These are phyloP conservation scores for Fistulifera solaris DNA, from an alignment of 108 stramenopile species.

Conservation along the genomic window DNA sequence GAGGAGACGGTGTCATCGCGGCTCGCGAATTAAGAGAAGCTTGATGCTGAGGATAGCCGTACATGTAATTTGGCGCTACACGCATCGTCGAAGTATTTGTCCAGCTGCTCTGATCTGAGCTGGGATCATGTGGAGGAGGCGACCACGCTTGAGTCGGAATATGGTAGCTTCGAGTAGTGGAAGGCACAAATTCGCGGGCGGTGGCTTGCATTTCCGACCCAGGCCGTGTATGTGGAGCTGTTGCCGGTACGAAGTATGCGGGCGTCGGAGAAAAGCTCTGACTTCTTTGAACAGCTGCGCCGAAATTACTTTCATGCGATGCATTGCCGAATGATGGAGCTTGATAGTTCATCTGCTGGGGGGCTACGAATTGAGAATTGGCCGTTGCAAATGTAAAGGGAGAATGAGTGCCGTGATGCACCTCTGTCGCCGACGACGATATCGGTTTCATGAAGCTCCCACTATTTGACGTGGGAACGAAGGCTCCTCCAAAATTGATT, in stretches of 20 bases:
- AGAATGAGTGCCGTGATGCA: background rate
- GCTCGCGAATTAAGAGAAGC: background rate
- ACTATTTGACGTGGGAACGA: conserved; percentile 32
- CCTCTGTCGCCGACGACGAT: conserved; percentile 3
- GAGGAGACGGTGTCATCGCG: conserved; percentile 11
- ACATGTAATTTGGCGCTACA: background rate
- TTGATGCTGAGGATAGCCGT: conserved; percentile 1
- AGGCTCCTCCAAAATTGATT: conserved; percentile 41
- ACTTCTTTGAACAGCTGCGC: background rate
- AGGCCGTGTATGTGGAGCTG: conserved; percentile 3
- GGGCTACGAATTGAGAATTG: background rate
- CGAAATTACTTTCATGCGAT: background rate
- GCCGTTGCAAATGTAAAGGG: background rate
- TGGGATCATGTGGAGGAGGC: too few species aligned
- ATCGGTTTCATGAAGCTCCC: background rate
- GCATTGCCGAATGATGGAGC: background rate
- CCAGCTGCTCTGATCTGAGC: background rate
- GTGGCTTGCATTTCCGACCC: conserved; percentile 13
- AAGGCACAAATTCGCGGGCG: conserved; percentile 12
- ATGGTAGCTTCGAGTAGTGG: background rate
- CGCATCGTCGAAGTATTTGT: background rate
- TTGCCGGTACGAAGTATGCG: background rate
- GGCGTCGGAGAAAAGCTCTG: background rate
- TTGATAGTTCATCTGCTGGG: background rate
- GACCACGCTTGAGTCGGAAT: background rate